Conservation (phyloP, 2,329 filamentous ascomycete species). For the Cercospora sp. region DNA sequence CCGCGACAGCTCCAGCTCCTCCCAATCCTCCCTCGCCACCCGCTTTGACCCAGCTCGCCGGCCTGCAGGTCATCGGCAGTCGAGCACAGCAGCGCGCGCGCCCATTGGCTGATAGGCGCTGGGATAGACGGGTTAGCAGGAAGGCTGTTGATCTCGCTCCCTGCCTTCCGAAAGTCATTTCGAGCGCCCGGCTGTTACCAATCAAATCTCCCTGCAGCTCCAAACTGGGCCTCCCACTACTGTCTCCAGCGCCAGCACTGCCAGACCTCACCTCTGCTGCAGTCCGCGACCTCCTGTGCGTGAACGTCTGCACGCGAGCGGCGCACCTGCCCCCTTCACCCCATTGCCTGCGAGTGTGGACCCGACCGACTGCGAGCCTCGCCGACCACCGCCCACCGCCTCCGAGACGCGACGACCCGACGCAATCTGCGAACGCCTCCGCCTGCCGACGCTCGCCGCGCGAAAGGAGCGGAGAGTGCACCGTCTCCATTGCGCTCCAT, state of each 20-base stretch:
- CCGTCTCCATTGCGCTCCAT: conserved; percentile 9
- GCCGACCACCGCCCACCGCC: not conserved
- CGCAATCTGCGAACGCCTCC: not conserved
- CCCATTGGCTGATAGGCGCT: conserved; percentile 13
- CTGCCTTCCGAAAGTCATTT: conserved; percentile 25
- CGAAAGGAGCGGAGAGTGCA: conserved; percentile 4
- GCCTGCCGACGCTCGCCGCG: not conserved
- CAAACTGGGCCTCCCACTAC: conserved; percentile 1
- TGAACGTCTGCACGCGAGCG: not conserved
- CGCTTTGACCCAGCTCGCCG: not conserved
- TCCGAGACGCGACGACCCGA: not conserved
- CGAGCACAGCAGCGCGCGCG: not conserved
- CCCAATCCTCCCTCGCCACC: not conserved
- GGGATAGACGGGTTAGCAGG: conserved; percentile 11
- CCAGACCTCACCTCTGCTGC: conserved; percentile 7
- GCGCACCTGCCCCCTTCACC: not conserved
- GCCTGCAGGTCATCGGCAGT: conserved; percentile 20
- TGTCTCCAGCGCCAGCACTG: conserved; percentile 2
- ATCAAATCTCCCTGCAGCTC: conserved; percentile 24
- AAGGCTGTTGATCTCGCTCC: conserved; percentile 19
- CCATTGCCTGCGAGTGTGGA: conserved; percentile 1
- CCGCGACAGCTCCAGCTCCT: not conserved
- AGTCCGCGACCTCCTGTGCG: conserved; percentile 6
- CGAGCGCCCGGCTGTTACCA: conserved; percentile 22
- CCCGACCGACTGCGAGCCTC: not conserved